Base-by-base conservation (phyloP, 2,329 filamentous ascomycete genomes). In the Trematosphaeria pertusa region DNA sequence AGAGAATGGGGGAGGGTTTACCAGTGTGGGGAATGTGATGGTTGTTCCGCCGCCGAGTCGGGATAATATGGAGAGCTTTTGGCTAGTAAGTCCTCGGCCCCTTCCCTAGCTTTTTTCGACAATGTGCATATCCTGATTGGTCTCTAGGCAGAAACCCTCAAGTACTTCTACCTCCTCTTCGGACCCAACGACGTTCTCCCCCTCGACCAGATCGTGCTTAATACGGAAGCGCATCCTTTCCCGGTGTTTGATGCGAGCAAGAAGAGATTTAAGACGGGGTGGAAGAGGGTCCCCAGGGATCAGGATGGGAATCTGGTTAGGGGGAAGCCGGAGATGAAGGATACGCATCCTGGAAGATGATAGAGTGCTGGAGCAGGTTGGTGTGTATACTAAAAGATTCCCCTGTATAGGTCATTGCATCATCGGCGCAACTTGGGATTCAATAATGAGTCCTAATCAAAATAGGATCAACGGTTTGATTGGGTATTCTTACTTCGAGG, bases 41-140 rank as follows among this genome's bases (percentile, higher is more conserved):
- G 73, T 74, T 4, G 73, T 94, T 8, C 91, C 92, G 15, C 85
- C 91, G 0, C 71, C 77, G 11, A 76, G 78, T 35, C 81, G 85
- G 50, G 93, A 99, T 73, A 97, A 97, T 61, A 97, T 99, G 93
- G 94, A 99, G 76, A 95, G 91, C 69, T 97, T 97, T 75, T 99
- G 94, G 94, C 83, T 99, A 78, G 88, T 90, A 75, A 76, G 87
- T 75, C 18, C 17, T 9, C 9, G 12, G n/a, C 30, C 77, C 39
- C 30, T 28, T 12, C 3, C 14, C 19, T 21, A 5, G 21, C 28
- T 22, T 14, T 35, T 32, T n/a, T n/a, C n/a, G n/a, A n/a, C n/a
- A n/a, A n/a, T n/a, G n/a, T n/a, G n/a, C n/a, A n/a, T n/a, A n/a
- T n/a, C n/a, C n/a, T n/a, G n/a, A n/a, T n/a, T n/a, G n/a, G n/a